Base-by-base conservation (phyloP, 441 rosid genomes). In the Populus tomentosa region DNA sequence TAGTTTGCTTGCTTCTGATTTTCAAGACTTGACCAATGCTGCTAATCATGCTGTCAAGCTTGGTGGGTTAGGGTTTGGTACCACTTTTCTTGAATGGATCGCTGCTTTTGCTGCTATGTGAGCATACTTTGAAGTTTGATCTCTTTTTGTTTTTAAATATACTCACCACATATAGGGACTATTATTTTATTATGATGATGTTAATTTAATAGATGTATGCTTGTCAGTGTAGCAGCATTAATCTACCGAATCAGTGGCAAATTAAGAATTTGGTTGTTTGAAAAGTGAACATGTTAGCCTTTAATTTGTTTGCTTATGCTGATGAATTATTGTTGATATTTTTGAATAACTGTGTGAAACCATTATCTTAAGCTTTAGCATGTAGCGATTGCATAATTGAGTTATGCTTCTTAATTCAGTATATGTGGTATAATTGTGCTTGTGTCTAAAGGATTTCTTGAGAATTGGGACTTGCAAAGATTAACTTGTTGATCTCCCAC, bases 101-200 rank as follows among this genome's bases (percentile, higher is more conserved):
- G 89, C 97, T 69, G 88, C 92, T 56, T 83, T 87, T 79, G 83
- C 98, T 67, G 98, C 97, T 4, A 89, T 93, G 98, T 91, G 77
- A 78, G 85, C 53, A 1, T 28, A 67, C 28, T 0, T 46, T 14
- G 56, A 46, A 46, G 56, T 14, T 14, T 3, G 56, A 46, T 46
- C 16, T 42, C 53, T 42, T 1, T 1, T 42, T 38, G 4, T 38
- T 13, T 40, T 42, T 42, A 1, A 42, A 13, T 38, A 10, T 38
- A 38, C 53, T 13, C 18, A 4, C 3, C 53, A 11, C 53, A 42
- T 3, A 42, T 42, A 13, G 53, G 53, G 53, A 42, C 16, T 40
- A 13, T 46, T 46, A 46, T 46, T 46, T 46, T 13, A 46, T 46
- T 14, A 46, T 46, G 56, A 13, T 46, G 56, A 4, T 46, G 56